phyloP scores from a whole-genome alignment of 305 asterid genomes.

The Fraxinus floribunda region DNA sequence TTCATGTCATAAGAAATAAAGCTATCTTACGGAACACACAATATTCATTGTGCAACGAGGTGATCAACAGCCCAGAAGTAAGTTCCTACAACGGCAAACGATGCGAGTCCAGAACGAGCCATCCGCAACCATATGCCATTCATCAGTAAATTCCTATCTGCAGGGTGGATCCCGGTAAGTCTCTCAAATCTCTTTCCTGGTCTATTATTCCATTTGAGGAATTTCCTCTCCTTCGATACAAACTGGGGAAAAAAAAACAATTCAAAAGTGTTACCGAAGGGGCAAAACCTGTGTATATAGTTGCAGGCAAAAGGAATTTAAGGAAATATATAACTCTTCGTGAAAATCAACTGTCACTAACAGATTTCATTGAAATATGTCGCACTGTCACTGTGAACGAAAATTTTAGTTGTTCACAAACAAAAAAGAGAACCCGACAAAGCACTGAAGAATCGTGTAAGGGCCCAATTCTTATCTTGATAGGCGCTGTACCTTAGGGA shows the following conservation, averaged over 20 bases:
- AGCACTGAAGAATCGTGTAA: constrained; percentile 1
- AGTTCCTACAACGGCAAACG: constrained; percentile 71
- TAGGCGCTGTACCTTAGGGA: constrained; percentile 67
- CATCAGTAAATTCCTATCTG: constrained; percentile 69
- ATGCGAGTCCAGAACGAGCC: constrained; percentile 85
- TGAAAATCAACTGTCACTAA: neutral
- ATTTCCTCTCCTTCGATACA: constrained; percentile 75
- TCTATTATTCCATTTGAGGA: constrained; percentile 65
- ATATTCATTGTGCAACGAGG: constrained; percentile 28
- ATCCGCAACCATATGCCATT: constrained; percentile 74
- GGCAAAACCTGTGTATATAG: constrained; percentile 3
- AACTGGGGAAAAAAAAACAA: constrained; percentile 46
- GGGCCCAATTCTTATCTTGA: constrained; percentile 16
- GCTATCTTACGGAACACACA: neutral
- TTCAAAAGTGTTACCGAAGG: neutral
- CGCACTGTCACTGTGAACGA: neutral
- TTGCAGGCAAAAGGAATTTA: neutral
- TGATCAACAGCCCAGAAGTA: constrained; percentile 60
- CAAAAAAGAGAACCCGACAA: neutral
- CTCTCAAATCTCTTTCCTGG: constrained; percentile 85
- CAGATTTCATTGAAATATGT: neutral
- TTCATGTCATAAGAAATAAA: neutral
- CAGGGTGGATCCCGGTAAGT: constrained; percentile 82
- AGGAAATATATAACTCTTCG: neutral
- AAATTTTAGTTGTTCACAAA: neutral